phyloP scores from a whole-genome alignment of 2,329 filamentous ascomycete species.

The Xylaria sp. region DNA sequence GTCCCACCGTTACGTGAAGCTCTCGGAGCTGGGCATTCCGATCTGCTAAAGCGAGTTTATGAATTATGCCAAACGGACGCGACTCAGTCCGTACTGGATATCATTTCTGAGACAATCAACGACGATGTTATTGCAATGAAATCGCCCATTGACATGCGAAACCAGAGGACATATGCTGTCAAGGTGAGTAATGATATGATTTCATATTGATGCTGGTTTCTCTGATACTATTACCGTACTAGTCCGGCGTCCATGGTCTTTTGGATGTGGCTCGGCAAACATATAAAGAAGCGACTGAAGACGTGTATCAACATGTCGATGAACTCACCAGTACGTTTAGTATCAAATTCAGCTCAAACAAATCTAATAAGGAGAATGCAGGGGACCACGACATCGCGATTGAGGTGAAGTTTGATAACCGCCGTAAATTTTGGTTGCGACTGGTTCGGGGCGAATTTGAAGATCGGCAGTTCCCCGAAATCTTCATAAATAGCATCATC shows the following conservation, averaged over 20 bases:
- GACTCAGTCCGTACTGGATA: constrained; percentile 52
- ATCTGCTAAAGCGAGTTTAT: constrained; percentile 62
- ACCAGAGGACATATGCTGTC: constrained; percentile 86
- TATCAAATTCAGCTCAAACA: not conserved
- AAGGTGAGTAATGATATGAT: constrained; percentile 45
- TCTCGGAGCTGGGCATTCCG: constrained; percentile 57
- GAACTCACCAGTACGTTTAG: constrained; percentile 54
- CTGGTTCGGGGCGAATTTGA: constrained; percentile 60
- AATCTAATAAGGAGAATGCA: constrained; percentile 26
- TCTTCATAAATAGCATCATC: constrained; percentile 71
- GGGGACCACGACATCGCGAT: constrained; percentile 54
- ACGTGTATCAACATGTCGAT: constrained; percentile 66
- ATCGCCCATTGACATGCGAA: constrained; percentile 76
- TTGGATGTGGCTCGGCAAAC: constrained; percentile 84
- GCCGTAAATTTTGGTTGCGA: constrained; percentile 74
- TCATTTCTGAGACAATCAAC: constrained; percentile 70
- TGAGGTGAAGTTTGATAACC: constrained; percentile 69
- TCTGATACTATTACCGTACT: constrained; percentile 20
- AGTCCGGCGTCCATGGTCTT: constrained; percentile 76
- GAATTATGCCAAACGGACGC: constrained; percentile 62
- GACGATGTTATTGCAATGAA: constrained; percentile 73
- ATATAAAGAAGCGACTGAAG: constrained; percentile 81
- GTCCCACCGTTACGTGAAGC: constrained; percentile 64
- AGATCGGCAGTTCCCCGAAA: constrained; percentile 51
- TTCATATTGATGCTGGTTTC: not conserved